phyloP scores from a whole-genome alignment of 2,329 filamentous ascomycete genomes.

The Stagonosporopsis rhizophila region DNA sequence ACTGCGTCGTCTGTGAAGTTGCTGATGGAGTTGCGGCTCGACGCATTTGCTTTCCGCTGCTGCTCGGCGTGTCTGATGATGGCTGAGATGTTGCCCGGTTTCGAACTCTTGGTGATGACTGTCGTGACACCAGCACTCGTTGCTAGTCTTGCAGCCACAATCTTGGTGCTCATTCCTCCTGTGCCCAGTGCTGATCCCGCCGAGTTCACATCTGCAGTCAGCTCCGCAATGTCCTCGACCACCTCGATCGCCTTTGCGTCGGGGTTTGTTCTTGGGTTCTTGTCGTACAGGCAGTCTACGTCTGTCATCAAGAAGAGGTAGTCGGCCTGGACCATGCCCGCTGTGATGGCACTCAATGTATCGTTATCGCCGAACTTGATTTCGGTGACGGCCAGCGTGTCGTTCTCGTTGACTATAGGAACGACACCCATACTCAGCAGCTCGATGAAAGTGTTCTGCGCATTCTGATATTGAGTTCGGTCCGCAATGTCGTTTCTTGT shows the following conservation, averaged over 20 bases:
- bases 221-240: slow-evolving; percentile 82
- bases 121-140: slow-evolving; percentile 96
- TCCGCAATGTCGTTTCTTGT: slow-evolving; percentile 97
- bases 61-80: slow-evolving; percentile 84
- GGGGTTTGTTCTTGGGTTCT: slow-evolving; percentile 85
- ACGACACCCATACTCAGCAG: slow-evolving; percentile 94
- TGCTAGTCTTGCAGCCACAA: slow-evolving; percentile 88
- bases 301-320: slow-evolving; percentile 99
- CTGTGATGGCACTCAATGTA: slow-evolving; percentile 93
- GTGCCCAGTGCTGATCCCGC: slow-evolving; percentile 90
- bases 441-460: slow-evolving; percentile 91
- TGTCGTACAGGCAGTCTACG: slow-evolving; percentile 96
- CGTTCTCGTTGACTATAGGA: slow-evolving; percentile 98
- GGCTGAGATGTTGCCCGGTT: slow-evolving; percentile 85
- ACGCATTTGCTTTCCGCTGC: slow-evolving; percentile 54
- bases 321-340: slow-evolving; percentile 96
- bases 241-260: slow-evolving; percentile 91
- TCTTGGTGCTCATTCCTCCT: slow-evolving; percentile 97
- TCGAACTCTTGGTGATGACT: slow-evolving; percentile 92
- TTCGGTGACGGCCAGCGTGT: slow-evolving; percentile 94
- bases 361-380: slow-evolving; percentile 99
- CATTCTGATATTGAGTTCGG: slow-evolving; percentile 93
- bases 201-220: slow-evolving; percentile 89
- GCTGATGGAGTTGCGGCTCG: slow-evolving; percentile 38
- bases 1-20: slow-evolving; percentile 41